Base-by-base conservation (phyloP, 2,329 filamentous ascomycete genomes). In the Tolypocladium sp. region DNA sequence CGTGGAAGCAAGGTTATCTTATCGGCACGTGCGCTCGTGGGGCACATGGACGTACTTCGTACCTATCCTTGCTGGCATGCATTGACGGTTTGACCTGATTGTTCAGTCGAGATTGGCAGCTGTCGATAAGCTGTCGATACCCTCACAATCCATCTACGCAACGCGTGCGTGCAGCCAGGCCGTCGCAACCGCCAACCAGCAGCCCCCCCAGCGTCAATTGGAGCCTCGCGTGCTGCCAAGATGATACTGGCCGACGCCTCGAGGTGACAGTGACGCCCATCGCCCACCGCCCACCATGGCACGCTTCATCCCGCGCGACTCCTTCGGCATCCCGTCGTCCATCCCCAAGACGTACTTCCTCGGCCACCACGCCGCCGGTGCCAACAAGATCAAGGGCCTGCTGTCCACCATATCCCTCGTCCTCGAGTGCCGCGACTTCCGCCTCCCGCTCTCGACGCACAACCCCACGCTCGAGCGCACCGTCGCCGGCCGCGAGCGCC, bases 361-460 rank as follows among this genome's bases (percentile, higher is more conserved):
- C 54, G 94, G 94, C 62, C 94, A 99, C 76, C 94, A 99, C 79
- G 84, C 85, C 61, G 83, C 89, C 12, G 94, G 90, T 20, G 80
- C 96, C 38, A 79, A 82, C 55, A 88, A 90, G 71, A 96, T 97
- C 88, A 90, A 90, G 71, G 84, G 84, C 44, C 82, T 90, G 70
- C 82, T 99, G 55, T 85, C 87, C 35, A 86, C 85, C 63, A 90
- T 97, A 67, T 89, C 92, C 68, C 85, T 97, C 51, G 85, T 99
- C 58, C 84, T 99, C 69, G 94, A 99, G 77, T 97, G 92, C 73
- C 90, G 94, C 69, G 94, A 99, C 77, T 92, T 92, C 71, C 88
- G 94, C 55, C 87, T 96, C 0, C 94, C 94, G 0, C 77, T 97
- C 12, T 92, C 92, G 0, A 94, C 91, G 3, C 86, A 91, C 65